Evolutionary conservation across 2,329 filamentous ascomycete species (phyloP), one percentile per base, ranked within the genome.

Genomic region (Podosphaera leucotricha): DNA sequence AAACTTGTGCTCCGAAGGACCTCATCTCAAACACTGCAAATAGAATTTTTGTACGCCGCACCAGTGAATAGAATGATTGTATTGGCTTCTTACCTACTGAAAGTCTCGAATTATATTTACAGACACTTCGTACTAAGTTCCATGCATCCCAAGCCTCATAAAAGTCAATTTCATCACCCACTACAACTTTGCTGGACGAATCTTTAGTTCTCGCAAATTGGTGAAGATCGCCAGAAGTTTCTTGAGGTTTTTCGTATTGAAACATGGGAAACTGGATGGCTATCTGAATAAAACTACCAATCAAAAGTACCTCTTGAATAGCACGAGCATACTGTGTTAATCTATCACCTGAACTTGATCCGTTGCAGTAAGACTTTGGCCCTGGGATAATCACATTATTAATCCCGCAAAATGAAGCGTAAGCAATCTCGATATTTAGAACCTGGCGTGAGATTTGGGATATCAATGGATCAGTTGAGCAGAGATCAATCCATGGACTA

Each of bases 401-500:
- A 41, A 90, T 71, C 30, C 92, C 92, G 56, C 85, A 94, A 62
- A 95, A 98, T 49, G 84, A 86, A 50, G 92, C 90, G 62, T 94
- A 98, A 41, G 84, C 81, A 41, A 95, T 71, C 59, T 98, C 90
- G 35, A 93, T 69, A 57, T 85, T 85, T 49, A 98, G 66, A 6
- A 92, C 80, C 62, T 94, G 87, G 38, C 82, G 75, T 30, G 87
- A 94, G 46, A 95, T 70, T 58, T 81, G 82, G 6, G 84, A 76
- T 49, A 95, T 77, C 49, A 87, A 61, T 6, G 85, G 81, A 59
- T 94, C 80, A 1, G 75, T 64, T 2, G 86, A 92, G 54, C 77
- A 79, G 11, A 95, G 64, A 57, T 95, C 86, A 51, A 93, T 87
- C 87, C 87, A 95, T 5, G 83, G 72, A 59, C 85, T 93, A n/a